A percentile compares a stretch with the other conserved stretches of the same genome.
Conservation (phyloP, 1,139 yeast genomes). For the Eremothecium cymbalariae region DNA sequence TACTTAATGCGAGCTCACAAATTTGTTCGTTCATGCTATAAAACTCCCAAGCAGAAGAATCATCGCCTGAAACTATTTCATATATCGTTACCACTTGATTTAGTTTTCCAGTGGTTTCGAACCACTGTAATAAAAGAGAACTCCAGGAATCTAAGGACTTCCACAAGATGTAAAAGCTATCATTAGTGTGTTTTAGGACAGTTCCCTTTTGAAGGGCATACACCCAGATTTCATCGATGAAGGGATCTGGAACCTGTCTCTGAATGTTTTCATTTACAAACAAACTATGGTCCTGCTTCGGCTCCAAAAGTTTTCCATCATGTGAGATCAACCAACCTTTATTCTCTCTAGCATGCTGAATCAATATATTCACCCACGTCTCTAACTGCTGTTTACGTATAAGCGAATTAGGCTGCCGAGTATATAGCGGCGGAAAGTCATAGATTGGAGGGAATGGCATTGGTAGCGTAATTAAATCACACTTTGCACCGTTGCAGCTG, state of each 20-base stretch:
- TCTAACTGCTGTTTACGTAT: slow-evolving; percentile 64
- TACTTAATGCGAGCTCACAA: slow-evolving; percentile 47
- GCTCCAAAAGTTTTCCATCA: slow-evolving; percentile 34
- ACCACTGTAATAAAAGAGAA: slow-evolving; percentile 48
- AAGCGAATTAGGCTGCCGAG: slow-evolving; percentile 77
- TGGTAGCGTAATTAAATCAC: too few relatives aligned
- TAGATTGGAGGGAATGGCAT: slow-evolving; percentile 56
- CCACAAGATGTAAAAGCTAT: slow-evolving; percentile 54
- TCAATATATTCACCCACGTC: slow-evolving; percentile 49
- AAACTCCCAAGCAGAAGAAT: slow-evolving; percentile 49
- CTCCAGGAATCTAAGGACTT: slow-evolving; percentile 73
- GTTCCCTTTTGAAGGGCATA: slow-evolving; percentile 47
- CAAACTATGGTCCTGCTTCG: slow-evolving; percentile 28
- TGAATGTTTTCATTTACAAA: slow-evolving; percentile 30
- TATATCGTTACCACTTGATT: slow-evolving; percentile 75
- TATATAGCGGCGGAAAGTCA: slow-evolving; percentile 85
- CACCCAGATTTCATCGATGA: slow-evolving; percentile 47
- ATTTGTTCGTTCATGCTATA: slow-evolving; percentile 53
- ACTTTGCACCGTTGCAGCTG: not conserved
- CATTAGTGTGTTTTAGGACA: slow-evolving; percentile 28
- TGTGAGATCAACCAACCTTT: slow-evolving; percentile 44
- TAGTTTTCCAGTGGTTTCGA: slow-evolving; percentile 68
- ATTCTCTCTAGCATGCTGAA: slow-evolving; percentile 52
- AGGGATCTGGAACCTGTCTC: slow-evolving; percentile 45
- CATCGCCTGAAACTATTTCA: slow-evolving; percentile 64